Percentiles rank a stretch among this genome's conserved stretches.
These are phyloP conservation scores for Suhomyces vadensis DNA, from an alignment of 805 yeast genomes.

Conservation along the genomic window DNA sequence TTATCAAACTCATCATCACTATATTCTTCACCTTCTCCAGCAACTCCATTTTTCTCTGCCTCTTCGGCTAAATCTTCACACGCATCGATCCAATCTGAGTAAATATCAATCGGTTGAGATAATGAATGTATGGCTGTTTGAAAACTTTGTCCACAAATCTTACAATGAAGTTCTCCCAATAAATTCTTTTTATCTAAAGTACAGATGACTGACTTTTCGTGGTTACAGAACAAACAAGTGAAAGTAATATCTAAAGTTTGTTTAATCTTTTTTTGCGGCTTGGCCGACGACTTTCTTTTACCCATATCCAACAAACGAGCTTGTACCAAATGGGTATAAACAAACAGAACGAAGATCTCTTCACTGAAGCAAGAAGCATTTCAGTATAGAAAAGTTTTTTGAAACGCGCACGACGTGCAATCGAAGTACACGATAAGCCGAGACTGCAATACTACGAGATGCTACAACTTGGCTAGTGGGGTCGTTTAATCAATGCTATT, in stretches of 20 bases:
- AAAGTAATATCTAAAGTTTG: conserved; percentile 79
- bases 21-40: conserved; percentile 28
- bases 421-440: not conserved
- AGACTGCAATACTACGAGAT: no score
- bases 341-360: not conserved
- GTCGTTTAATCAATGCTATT: not conserved
- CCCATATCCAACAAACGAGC: conserved; percentile 52
- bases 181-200: conserved; percentile 82
- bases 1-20: conserved; percentile 35
- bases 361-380: not conserved
- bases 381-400: not conserved
- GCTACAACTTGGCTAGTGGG: no score
- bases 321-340: not conserved
- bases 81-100: conserved; percentile 98
- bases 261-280: conserved; percentile 75
- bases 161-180: conserved; percentile 83
- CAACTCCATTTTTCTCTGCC: conserved; percentile 29
- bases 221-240: conserved; percentile 93
- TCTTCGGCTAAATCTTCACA: conserved; percentile 85
- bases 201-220: conserved; percentile 88
- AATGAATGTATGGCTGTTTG: conserved; percentile 83
- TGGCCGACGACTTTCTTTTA: conserved; percentile 79
- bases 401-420: conserved; percentile 1
- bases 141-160: conserved; percentile 91
- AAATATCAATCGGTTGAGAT: conserved; percentile 90